Conservation (phyloP, 192 early-diverging fungal species). For the Dissophora globulifera region DNA sequence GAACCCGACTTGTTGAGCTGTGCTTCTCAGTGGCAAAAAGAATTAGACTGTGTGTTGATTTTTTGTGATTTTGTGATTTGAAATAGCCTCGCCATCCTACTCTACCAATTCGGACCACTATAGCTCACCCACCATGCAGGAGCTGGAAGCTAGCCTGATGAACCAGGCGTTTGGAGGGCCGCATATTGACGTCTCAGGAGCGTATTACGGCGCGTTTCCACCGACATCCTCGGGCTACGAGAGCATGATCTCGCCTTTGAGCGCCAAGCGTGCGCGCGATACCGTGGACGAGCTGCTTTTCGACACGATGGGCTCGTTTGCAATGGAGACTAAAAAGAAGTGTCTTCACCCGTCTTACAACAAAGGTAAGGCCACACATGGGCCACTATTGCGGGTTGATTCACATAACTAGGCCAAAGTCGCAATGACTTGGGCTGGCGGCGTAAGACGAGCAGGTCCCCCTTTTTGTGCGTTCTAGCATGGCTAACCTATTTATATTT, state of each 20-base stretch:
- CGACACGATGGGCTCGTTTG: constrained; percentile 50
- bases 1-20: too few relatives aligned
- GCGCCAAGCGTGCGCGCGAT: constrained; percentile 38
- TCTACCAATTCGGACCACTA: constrained; percentile 42
- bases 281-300: constrained; percentile 33
- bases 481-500: constrained; percentile 8
- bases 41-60: too few relatives aligned
- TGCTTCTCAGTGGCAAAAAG: too few relatives aligned
- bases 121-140: constrained; percentile 13
- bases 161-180: constrained; percentile 12
- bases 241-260: constrained; percentile 31
- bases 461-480: too few relatives aligned
- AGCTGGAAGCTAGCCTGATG: constrained; percentile 6
- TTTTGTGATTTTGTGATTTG: too few relatives aligned
- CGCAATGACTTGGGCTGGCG: too few relatives aligned
- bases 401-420: too few relatives aligned
- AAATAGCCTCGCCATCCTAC: constrained; percentile 43
- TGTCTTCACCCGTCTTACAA: constrained; percentile 46
- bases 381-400: too few relatives aligned
- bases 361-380: constrained; percentile 49
- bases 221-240: constrained; percentile 12
- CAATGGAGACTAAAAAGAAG: constrained; percentile 53
- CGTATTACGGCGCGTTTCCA: constrained; percentile 26
- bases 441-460: too few relatives aligned
- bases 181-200: constrained; percentile 33